Conservation (phyloP, 2,329 filamentous ascomycete genomes). For the Cadophora luteo-olivacea region DNA sequence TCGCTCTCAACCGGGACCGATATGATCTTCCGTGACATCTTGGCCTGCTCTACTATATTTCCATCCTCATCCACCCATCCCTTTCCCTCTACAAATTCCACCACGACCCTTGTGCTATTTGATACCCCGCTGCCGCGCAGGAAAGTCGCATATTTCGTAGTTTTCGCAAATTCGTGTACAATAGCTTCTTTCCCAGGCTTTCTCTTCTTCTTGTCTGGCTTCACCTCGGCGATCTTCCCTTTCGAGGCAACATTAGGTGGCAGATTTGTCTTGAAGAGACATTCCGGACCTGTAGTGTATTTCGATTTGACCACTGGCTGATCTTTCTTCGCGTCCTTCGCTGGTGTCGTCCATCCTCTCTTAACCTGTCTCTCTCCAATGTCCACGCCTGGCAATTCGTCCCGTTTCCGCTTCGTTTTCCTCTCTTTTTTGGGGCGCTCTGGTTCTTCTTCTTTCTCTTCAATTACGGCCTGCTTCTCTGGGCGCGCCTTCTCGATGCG, state of each 20-base stretch:
- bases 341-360: conserved; percentile 55
- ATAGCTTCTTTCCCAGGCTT: conserved; percentile 67
- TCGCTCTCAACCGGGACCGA: conserved; percentile 5
- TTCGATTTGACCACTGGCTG: conserved; percentile 71
- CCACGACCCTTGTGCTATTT: conserved; percentile 53
- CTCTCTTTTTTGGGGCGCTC: conserved; percentile 50
- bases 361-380: conserved; percentile 59
- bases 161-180: conserved; percentile 90
- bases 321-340: conserved; percentile 59
- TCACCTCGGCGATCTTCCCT: conserved; percentile 47
- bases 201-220: conserved; percentile 59
- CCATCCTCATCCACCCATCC: conserved; percentile 88
- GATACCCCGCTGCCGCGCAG: conserved; percentile 63
- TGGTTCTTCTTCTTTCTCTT: conserved; percentile 49
- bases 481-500: conserved; percentile 82
- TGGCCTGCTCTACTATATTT: conserved; percentile 69
- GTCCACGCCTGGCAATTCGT: conserved; percentile 69
- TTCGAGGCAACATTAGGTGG: conserved; percentile 59
- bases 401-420: conserved; percentile 55
- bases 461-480: conserved; percentile 52
- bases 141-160: conserved; percentile 82
- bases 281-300: conserved; percentile 81
- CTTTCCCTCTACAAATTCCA: conserved; percentile 79
- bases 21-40: conserved; percentile 28
- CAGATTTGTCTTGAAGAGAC: conserved; percentile 82